phyloP scores from a whole-genome alignment of 2,329 filamentous ascomycete genomes.

The Mycocentrospora acerina region DNA sequence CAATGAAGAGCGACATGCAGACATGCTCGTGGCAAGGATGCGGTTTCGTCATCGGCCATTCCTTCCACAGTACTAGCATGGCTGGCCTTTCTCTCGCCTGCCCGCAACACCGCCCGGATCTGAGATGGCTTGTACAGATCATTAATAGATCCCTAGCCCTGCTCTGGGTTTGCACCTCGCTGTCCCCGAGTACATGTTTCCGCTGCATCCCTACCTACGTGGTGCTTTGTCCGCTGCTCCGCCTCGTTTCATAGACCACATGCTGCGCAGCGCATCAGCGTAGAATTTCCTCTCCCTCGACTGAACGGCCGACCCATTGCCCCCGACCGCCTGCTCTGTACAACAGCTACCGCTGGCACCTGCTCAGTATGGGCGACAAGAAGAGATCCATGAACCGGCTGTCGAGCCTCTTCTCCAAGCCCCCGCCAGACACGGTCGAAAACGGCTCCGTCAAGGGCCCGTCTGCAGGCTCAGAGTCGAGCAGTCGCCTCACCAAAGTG shows the following conservation, averaged over 20 bases:
- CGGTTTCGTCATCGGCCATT: conserved; percentile 11
- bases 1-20: conserved; percentile 5
- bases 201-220: conserved; percentile 15
- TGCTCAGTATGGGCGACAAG: conserved; percentile 27
- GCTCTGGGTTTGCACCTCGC: conserved; percentile 13
- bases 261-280: conserved; percentile 8
- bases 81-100: conserved; percentile 13
- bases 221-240: conserved; percentile 23
- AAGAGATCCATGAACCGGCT: conserved; percentile 37
- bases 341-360: background rate
- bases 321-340: background rate
- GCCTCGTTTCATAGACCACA: conserved; percentile 11
- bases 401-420: conserved; percentile 36
- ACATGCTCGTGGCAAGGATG: conserved; percentile 16
- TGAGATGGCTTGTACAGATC: conserved; percentile 21
- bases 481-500: conserved; percentile 30
- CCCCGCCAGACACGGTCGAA: conserved; percentile 19
- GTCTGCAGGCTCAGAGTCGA: conserved; percentile 30
- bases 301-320: background rate
- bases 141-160: conserved; percentile 28
- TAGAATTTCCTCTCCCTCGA: conserved; percentile 6
- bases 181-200: conserved; percentile 15
- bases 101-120: conserved; percentile 22
- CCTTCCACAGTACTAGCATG: conserved; percentile 15
- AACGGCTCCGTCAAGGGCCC: conserved; percentile 11